Evolutionary conservation across 257 asterid genomes (phyloP).

Genomic region (Misopates orontium): DNA sequence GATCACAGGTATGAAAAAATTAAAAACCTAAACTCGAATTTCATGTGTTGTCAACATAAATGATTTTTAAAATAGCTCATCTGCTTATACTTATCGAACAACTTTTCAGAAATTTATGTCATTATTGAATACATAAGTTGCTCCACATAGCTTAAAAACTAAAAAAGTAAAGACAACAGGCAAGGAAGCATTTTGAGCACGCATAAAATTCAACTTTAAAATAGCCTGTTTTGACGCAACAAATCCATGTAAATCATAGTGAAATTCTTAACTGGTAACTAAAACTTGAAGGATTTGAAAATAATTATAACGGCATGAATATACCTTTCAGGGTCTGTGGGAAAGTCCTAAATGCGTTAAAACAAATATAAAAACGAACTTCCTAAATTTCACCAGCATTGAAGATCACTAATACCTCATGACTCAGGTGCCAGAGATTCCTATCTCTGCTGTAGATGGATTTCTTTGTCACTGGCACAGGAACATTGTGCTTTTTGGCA

Average conservation of each 20-base stretch:
- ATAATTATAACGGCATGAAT: not conserved
- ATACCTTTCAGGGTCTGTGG: not conserved
- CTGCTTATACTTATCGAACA: not conserved
- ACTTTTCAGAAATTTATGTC: not conserved
- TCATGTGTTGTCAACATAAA: not conserved
- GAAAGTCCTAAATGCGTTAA: not conserved
- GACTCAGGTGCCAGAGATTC: constrained; percentile 97
- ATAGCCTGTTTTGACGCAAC: not conserved
- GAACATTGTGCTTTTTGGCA: constrained; percentile 86
- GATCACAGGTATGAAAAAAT: not conserved
- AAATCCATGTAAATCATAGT: not conserved
- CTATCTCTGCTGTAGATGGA: constrained; percentile 98
- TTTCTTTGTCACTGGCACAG: constrained; percentile 93
- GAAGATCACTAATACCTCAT: constrained; percentile 58
- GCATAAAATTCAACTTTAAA: not conserved
- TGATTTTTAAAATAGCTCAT: not conserved
- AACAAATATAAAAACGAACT: not conserved
- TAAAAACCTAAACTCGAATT: not conserved
- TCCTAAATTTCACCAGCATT: not conserved
- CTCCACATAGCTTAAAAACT: not conserved
- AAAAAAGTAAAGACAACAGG: not conserved
- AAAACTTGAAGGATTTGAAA: not conserved
- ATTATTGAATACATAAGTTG: constrained; percentile 2
- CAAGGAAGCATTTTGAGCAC: not conserved
- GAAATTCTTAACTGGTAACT: not conserved